phyloP scores from a whole-genome alignment of 805 yeast species.

The Yarrowia divulgata region DNA sequence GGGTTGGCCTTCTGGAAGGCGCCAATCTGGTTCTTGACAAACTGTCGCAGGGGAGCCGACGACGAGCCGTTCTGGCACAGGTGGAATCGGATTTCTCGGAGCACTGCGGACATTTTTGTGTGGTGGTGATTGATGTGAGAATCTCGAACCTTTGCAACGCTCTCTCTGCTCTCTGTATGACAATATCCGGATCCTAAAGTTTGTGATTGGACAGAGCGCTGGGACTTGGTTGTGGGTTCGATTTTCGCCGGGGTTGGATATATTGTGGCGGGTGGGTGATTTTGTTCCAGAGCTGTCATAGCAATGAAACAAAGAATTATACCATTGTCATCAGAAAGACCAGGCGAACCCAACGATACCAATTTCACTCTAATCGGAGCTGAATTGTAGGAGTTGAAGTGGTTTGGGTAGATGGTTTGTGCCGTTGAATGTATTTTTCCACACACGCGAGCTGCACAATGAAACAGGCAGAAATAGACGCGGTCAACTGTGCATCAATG shows the following conservation, averaged over 20 bases:
- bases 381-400: no score
- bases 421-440: no score
- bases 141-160: conserved; percentile 4
- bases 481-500: not conserved
- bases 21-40: conserved; percentile 38
- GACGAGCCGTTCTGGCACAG: conserved; percentile 81
- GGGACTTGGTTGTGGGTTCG: conserved; percentile 12
- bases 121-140: conserved; percentile 12
- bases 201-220: conserved; percentile 27
- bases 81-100: conserved; percentile 83
- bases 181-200: conserved; percentile 12
- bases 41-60: conserved; percentile 61
- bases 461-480: not conserved
- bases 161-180: not conserved
- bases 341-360: not conserved
- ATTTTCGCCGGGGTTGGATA: not conserved
- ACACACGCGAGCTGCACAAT: no score
- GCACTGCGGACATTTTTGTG: conserved; percentile 52
- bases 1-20: conserved; percentile 68
- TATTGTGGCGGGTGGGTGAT: not conserved
- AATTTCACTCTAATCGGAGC: not conserved
- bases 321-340: not conserved
- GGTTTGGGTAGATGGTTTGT: no score
- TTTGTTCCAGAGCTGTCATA: no score
- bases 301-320: not conserved